These are phyloP conservation scores for Agrocybe praecox DNA, from an alignment of 768 basidiomycete genomes.

Conservation along the genomic window DNA sequence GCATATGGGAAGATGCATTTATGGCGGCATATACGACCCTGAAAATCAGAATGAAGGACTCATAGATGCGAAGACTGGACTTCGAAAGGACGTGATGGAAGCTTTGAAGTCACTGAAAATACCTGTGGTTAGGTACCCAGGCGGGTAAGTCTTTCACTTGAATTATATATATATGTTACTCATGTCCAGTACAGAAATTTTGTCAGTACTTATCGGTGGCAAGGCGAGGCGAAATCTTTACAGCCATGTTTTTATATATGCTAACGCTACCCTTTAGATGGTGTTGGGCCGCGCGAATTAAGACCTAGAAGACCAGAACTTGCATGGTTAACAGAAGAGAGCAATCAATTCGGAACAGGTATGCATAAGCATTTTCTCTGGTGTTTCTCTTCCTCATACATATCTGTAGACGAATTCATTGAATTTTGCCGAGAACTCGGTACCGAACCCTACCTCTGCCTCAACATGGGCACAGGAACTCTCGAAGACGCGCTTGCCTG, in stretches of 20 bases:
- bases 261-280: conserved; percentile 34
- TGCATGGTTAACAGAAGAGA: conserved; percentile 62
- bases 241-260: not conserved
- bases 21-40: conserved; percentile 49
- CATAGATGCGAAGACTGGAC: conserved; percentile 43
- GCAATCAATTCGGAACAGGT: conserved; percentile 63
- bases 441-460: conserved; percentile 59
- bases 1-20: conserved; percentile 60
- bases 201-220: conserved; percentile 58
- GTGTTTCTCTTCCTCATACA: not conserved
- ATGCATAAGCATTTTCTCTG: conserved; percentile 4
- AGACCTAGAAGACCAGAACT: conserved; percentile 60
- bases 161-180: not conserved
- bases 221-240: conserved; percentile 27
- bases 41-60: conserved; percentile 32
- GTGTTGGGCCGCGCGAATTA: conserved; percentile 50
- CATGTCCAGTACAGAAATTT: conserved; percentile 37
- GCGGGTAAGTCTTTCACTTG: conserved; percentile 35
- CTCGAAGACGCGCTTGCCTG: conserved; percentile 60
- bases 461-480: conserved; percentile 69
- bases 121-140: conserved; percentile 55
- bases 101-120: conserved; percentile 47
- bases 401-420: conserved; percentile 47
- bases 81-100: conserved; percentile 52
- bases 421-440: conserved; percentile 52